Base-by-base conservation (phyloP, 1,139 yeast species). In the Pichia cactophila region DNA sequence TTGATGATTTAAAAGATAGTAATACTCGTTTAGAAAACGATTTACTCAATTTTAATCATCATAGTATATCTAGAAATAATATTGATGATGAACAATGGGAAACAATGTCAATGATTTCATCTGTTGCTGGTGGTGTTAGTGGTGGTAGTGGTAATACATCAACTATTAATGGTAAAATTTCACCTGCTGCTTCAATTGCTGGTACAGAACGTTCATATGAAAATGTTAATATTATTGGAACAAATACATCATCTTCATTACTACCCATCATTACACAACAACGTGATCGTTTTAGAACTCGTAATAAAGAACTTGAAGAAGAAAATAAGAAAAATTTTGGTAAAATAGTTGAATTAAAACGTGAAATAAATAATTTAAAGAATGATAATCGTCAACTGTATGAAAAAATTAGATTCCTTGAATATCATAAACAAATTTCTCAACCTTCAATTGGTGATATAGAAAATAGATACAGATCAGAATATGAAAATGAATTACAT, bases 231-330 rank as follows among this genome's bases (percentile, higher is more conserved):
- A 47, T 39, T 14, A 33, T 45, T 23, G 38, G 38, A 2, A 38
- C 42, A 2, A 40, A 35, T 10, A 46, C 26, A 14, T 35, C 38
- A 16, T 63, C 71, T 7, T 76, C 88, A 0, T 83, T 92, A 41
- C 69, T 92, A 44, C 95, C 96, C 0, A 88, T 92, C 47, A 81
- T 92, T 33, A 89, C 97, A 26, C 90, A 92, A 61, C 98, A 92
- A 68, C 79, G 98, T 65, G 97, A 92, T 65, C 73, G 97, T 55
- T 89, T 90, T 72, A 80, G 95, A 58, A 78, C 80, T 33, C 76
- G 90, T 51, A 88, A 85, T 59, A 78, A 77, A 49, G 96, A 88
- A 61, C 73, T 92, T 47, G 97, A 92, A 63, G 86, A 85, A 49
- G 95, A 88, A 58, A 63, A 83, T 44, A 81, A 86, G 61, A 79